A percentile compares a stretch with the other conserved stretches of the same genome.
Evolutionary conservation across 1,284 basidiomycete species (phyloP).

Genomic region (Trichosporon sp.): DNA sequence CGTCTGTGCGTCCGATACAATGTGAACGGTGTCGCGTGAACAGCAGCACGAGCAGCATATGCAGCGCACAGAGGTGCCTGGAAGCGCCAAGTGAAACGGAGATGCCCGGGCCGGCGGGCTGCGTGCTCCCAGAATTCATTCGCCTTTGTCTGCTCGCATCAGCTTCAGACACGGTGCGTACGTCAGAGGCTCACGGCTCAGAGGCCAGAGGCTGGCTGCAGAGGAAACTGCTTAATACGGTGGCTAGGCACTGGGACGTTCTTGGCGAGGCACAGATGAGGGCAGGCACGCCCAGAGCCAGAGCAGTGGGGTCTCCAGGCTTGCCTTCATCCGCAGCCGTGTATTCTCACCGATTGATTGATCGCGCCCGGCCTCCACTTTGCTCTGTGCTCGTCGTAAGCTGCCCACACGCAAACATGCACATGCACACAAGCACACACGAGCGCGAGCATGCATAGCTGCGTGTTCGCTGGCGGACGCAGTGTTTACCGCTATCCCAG

Average conservation of each 20-base stretch:
- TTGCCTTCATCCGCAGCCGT: background rate
- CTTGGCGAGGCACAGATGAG: background rate
- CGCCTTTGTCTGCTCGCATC: too few relatives aligned
- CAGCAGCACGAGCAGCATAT: too few relatives aligned
- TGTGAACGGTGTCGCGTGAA: background rate
- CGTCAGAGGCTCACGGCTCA: background rate
- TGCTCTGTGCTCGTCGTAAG: too few relatives aligned
- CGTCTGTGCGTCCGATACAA: too few relatives aligned
- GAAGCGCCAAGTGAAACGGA: background rate
- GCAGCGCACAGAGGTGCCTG: too few relatives aligned
- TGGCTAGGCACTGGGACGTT: background rate
- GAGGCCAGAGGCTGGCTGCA: background rate
- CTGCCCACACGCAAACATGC: background rate
- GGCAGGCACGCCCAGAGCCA: too few relatives aligned
- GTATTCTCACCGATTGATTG: background rate
- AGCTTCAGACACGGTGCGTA: background rate
- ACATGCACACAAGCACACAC: background rate
- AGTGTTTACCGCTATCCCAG: background rate
- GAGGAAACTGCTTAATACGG: background rate
- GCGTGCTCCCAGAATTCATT: background rate
- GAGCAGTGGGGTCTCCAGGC: background rate
- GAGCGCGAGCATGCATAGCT: too few relatives aligned
- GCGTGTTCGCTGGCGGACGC: too few relatives aligned
- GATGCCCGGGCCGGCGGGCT: background rate
- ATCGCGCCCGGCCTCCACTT: background rate